Evolutionary conservation across 2,329 filamentous ascomycete species (phyloP).

Genomic region (Helminthosporium solani): DNA sequence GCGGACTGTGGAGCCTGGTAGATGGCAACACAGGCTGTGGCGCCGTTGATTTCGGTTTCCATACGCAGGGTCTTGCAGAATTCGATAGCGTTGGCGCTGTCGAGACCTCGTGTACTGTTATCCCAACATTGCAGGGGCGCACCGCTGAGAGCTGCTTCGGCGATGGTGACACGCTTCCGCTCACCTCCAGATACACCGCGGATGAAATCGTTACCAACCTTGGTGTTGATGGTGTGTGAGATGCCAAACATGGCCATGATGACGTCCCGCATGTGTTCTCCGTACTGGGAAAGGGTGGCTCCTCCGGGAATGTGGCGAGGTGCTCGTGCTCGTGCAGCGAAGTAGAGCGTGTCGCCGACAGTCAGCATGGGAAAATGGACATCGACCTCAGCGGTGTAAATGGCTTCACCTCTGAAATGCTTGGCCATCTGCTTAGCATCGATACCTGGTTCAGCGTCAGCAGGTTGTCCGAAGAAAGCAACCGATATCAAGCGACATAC

Average conservation of each 20-base stretch:
- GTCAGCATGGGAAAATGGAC: constrained; percentile 76
- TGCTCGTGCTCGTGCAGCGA: constrained; percentile 70
- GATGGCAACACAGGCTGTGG: constrained; percentile 69
- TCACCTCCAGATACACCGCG: constrained; percentile 75
- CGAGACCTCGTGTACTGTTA: constrained; percentile 72
- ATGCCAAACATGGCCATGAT: constrained; percentile 77
- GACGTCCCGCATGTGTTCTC: constrained; percentile 67
- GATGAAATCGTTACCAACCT: constrained; percentile 73
- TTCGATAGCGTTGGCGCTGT: constrained; percentile 73
- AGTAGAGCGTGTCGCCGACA: constrained; percentile 76
- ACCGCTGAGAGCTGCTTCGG: constrained; percentile 69
- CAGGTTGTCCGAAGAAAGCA: not conserved
- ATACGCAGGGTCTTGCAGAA: constrained; percentile 70
- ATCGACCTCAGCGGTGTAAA: constrained; percentile 84
- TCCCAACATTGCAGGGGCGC: constrained; percentile 72
- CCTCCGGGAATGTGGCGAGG: constrained; percentile 63
- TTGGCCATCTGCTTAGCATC: constrained; percentile 73
- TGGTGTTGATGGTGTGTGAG: constrained; percentile 69
- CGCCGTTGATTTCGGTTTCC: constrained; percentile 66
- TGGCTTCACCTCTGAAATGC: constrained; percentile 77
- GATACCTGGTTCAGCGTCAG: constrained; percentile 52
- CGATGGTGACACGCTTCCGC: constrained; percentile 79
- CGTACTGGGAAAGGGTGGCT: constrained; percentile 56
- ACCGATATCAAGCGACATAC: constrained; percentile 35
- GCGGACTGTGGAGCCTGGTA: constrained; percentile 71